phyloP scores from a whole-genome alignment of 495 filamentous ascomycete genomes.

The Neurospora intermedia region DNA sequence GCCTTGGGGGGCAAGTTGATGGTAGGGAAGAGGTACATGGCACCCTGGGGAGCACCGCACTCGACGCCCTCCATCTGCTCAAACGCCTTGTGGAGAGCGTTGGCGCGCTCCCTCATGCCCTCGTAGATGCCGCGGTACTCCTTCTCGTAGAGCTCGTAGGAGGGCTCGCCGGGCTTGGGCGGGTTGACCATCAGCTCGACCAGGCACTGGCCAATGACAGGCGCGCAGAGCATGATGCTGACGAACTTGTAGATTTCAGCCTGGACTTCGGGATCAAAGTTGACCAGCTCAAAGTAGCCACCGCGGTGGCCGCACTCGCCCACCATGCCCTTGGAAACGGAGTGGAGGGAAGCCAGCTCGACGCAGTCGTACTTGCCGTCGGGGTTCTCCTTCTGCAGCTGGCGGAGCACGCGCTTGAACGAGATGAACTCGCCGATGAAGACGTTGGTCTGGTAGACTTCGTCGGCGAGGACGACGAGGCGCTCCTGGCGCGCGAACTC shows the following conservation, averaged over 20 bases:
- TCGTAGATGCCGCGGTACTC: constrained; percentile 76
- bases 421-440: constrained; percentile 87
- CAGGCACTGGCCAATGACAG: constrained; percentile 89
- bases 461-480: constrained; percentile 85
- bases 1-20: constrained; percentile 71
- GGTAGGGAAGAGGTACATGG: constrained; percentile 98
- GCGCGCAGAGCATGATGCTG: constrained; percentile 87
- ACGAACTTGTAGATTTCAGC: constrained; percentile 98
- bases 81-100: constrained; percentile 80
- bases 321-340: constrained; percentile 91
- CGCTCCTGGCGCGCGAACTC: constrained; percentile 76
- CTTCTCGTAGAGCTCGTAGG: constrained; percentile 66
- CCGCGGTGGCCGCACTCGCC: constrained; percentile 96
- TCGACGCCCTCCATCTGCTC: constrained; percentile 89
- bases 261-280: constrained; percentile 75
- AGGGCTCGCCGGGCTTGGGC: constrained; percentile 68
- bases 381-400: constrained; percentile 64
- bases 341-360: constrained; percentile 80
- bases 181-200: constrained; percentile 97
- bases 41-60: constrained; percentile 76
- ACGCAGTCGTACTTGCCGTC: constrained; percentile 63
- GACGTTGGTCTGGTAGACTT: constrained; percentile 98
- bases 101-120: constrained; percentile 65
- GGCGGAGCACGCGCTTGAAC: constrained; percentile 83
- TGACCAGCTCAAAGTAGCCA: constrained; percentile 90